These are phyloP conservation scores for Craspedostauros australis DNA, from an alignment of 108 stramenopile genomes.

Conservation along the genomic window DNA sequence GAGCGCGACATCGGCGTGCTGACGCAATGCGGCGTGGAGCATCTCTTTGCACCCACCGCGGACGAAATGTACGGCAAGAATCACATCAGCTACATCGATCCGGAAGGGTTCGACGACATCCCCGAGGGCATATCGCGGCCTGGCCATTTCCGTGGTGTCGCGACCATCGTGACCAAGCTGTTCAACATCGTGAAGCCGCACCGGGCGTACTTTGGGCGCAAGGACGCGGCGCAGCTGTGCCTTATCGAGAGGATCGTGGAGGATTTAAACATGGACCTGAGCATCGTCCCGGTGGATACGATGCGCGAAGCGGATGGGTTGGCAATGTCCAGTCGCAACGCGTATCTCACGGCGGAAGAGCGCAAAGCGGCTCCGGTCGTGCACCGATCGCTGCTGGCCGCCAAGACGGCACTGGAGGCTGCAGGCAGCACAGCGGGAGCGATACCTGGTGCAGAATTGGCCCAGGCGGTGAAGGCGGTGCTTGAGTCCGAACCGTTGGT, in stretches of 20 bases:
- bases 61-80: constrained; percentile 73
- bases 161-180: constrained; percentile 96
- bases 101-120: constrained; percentile 72
- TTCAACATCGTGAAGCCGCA: constrained; percentile 93
- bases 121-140: constrained; percentile 80
- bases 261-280: constrained; percentile 81
- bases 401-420: constrained; percentile 32
- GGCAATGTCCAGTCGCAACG: constrained; percentile 95
- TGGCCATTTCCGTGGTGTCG: constrained; percentile 94
- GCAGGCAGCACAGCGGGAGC: constrained; percentile 10
- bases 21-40: constrained; percentile 66
- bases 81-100: constrained; percentile 67
- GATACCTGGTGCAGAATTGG: constrained; percentile 14
- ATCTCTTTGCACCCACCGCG: constrained; percentile 64
- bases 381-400: constrained; percentile 65
- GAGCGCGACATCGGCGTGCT: constrained; percentile 71
- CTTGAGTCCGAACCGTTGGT: constrained; percentile 71
- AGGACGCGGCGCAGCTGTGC: constrained; percentile 95
- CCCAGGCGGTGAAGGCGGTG: constrained; percentile 27
- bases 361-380: constrained; percentile 76
- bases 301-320: constrained; percentile 90
- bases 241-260: constrained; percentile 77
- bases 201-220: constrained; percentile 95
- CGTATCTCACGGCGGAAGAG: constrained; percentile 79
- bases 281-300: constrained; percentile 71